Conservation (phyloP, 139 green algal genomes). For the Picochlorum sp. region DNA sequence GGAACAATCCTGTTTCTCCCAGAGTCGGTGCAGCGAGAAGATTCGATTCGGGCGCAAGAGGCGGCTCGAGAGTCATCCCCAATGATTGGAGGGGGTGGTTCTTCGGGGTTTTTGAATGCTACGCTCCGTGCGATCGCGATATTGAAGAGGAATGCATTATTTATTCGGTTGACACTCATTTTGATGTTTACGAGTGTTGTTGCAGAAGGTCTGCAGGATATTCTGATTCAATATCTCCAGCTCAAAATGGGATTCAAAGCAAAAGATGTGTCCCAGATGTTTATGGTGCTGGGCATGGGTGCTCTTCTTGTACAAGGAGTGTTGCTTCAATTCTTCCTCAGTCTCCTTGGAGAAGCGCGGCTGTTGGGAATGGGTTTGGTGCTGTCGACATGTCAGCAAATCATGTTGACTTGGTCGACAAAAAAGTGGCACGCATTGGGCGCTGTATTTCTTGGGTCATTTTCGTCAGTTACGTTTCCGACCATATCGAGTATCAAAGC, state of each 20-base stretch:
- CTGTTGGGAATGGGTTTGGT: constrained; percentile 40
- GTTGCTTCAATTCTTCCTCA: constrained; percentile 45
- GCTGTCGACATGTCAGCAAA: constrained; percentile 19
- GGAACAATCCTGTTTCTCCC: constrained; percentile 23
- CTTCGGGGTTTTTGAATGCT: neutral
- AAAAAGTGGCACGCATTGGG: constrained; percentile 32
- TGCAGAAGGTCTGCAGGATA: constrained; percentile 49
- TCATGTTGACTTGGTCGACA: constrained; percentile 30
- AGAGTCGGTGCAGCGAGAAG: constrained; percentile 21
- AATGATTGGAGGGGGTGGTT: too few species aligned
- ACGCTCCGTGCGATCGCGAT: constrained; percentile 24
- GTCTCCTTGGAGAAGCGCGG: constrained; percentile 37
- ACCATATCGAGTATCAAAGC: constrained; percentile 56
- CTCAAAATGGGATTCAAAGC: constrained; percentile 59
- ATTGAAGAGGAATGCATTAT: constrained; percentile 37
- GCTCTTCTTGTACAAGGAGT: constrained; percentile 60
- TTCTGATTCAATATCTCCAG: constrained; percentile 77
- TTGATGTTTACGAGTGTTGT: constrained; percentile 37
- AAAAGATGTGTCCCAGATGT: constrained; percentile 44
- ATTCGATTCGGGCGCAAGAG: neutral
- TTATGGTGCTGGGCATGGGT: constrained; percentile 43
- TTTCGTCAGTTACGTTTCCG: constrained; percentile 47
- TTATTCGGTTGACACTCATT: constrained; percentile 40
- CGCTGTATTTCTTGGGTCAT: constrained; percentile 26
- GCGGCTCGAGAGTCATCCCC: too few species aligned